phyloP scores from a whole-genome alignment of 139 green algal genomes.

The Asterochloris erici region DNA sequence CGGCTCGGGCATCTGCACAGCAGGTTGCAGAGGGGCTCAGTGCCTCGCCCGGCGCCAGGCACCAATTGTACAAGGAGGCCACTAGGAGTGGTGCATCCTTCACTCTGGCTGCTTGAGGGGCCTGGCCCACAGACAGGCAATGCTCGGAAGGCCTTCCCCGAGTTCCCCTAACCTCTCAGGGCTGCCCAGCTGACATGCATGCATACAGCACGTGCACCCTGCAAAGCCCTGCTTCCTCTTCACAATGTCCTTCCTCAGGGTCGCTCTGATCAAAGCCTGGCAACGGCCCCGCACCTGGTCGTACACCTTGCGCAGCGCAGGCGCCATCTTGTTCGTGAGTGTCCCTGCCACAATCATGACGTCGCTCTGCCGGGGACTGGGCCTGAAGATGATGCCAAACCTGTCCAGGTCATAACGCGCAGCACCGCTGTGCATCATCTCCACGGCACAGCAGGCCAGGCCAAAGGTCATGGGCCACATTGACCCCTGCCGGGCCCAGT shows the following conservation, averaged over 20 bases:
- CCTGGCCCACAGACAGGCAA: too few relatives aligned
- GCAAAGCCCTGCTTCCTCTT: too few relatives aligned
- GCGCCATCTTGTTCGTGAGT: conserved; percentile 98
- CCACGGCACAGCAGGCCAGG: conserved; percentile 93
- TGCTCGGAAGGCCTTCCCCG: too few relatives aligned
- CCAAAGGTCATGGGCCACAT: conserved; percentile 98
- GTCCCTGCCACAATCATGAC: conserved; percentile 98
- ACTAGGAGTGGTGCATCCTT: too few relatives aligned
- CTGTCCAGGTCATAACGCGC: conserved; percentile 80
- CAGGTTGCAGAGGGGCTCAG: neutral
- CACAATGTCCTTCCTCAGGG: too few relatives aligned
- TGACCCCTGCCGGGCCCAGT: conserved; percentile 86
- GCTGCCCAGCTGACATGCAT: too few relatives aligned
- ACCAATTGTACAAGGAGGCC: too few relatives aligned
- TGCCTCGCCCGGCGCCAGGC: too few relatives aligned
- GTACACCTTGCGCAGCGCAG: conserved; percentile 93
- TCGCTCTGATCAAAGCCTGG: too few relatives aligned
- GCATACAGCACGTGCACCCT: too few relatives aligned
- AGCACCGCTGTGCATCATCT: conserved; percentile 89
- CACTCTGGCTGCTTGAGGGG: too few relatives aligned
- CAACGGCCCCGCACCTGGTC: conserved; percentile 42
- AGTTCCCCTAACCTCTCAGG: too few relatives aligned
- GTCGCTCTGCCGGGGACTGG: conserved; percentile 87
- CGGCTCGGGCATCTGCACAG: conserved; percentile 92
- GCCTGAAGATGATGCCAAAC: conserved; percentile 97